phyloP scores from a whole-genome alignment of 2,329 filamentous ascomycete genomes.

The Ophiosphaerella narmari region DNA sequence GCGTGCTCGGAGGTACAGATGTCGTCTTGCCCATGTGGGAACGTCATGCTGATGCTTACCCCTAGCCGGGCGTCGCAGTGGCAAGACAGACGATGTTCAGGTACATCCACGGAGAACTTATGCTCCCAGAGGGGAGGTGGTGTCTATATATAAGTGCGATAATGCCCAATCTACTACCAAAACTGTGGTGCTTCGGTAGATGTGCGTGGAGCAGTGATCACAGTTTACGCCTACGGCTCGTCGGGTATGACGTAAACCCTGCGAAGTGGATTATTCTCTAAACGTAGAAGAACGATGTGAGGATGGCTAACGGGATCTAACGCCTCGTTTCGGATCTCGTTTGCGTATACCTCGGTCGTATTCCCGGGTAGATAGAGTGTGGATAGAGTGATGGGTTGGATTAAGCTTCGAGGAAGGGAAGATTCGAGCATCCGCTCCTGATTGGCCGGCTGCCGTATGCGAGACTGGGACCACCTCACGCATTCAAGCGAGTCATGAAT shows the following conservation, averaged over 20 bases:
- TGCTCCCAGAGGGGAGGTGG: too few relatives aligned
- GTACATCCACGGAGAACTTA: too few relatives aligned
- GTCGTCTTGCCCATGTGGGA: constrained; percentile 30
- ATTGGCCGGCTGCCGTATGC: too few relatives aligned
- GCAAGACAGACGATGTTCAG: neutral
- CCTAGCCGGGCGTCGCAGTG: neutral
- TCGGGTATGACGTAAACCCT: neutral
- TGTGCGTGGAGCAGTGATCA: too few relatives aligned
- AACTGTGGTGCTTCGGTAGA: too few relatives aligned
- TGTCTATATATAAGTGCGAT: too few relatives aligned
- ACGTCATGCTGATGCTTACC: constrained; percentile 1
- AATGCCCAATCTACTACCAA: too few relatives aligned
- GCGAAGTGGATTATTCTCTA: neutral
- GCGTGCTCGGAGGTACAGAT: constrained; percentile 41
- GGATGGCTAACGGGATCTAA: neutral
- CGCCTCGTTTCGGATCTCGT: neutral
- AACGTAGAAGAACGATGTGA: neutral
- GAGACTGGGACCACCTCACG: too few relatives aligned
- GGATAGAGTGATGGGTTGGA: neutral
- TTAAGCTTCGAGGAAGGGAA: neutral
- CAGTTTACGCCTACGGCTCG: too few relatives aligned
- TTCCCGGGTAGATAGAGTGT: too few relatives aligned
- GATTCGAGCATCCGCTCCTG: too few relatives aligned
- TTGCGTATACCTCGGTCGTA: neutral
- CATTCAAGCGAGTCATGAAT: too few relatives aligned